Evolutionary conservation across 2,329 filamentous ascomycete genomes (phyloP), one percentile per base, ranked within the genome.

Genomic region (Aspergillus arachidicola): DNA sequence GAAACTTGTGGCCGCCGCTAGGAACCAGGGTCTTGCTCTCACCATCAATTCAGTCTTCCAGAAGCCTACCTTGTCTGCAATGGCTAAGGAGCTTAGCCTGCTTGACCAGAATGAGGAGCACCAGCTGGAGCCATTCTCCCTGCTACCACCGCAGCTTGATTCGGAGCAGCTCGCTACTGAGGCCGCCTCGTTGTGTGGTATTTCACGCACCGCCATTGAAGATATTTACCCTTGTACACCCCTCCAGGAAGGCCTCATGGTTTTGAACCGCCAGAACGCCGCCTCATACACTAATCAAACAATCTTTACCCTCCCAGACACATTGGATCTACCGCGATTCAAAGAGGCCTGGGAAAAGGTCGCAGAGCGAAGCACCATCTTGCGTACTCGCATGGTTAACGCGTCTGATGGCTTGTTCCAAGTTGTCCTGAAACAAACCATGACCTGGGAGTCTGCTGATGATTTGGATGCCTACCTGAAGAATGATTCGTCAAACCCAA

Each of bases 241-340:
- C 2, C 69, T 80, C 0, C 79, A 81, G 61, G 77, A 79, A 67
- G 78, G 76, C 5, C 70, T 80, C 3, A 62, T 80, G 43, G 75
- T 78, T 1, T 69, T 80, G 32, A 76, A 76, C 0, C 69, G 73
- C 32, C 75, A 74, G 64, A 68, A 76, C 43, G 68, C 72, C 9
- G 76, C 74, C 19, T 74, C 76, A 3, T 81, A 82, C 57, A 71
- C 79, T 30, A 74, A 73, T 4, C 76, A 77, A 45, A 72, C 75
- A 38, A 63, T 78, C 2, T 67, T 76, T 10, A 70, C 1, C 28
- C 45, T 9, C 51, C 69, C 2, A 60, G 78, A 4, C 71, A 79
- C 43, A 38, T 78, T 12, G 65, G 60, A 7, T 50, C 14, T 50
- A 5, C 4, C 26, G 7, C 72, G 72, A 26, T 76, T 80, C 69